phyloP scores from a whole-genome alignment of 2,329 filamentous ascomycete genomes.

The Xylaria sp. region DNA sequence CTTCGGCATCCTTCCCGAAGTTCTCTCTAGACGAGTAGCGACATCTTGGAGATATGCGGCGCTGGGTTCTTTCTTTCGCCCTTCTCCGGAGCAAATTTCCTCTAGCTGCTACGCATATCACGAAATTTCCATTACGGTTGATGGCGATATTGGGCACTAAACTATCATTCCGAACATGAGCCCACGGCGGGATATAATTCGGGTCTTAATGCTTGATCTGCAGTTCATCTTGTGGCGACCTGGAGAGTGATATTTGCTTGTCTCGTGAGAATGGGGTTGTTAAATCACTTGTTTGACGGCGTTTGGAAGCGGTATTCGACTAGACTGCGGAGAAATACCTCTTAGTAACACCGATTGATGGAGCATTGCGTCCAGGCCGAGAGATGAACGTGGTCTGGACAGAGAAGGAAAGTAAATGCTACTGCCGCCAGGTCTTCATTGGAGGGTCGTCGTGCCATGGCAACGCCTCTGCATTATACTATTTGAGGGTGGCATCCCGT shows the following conservation, averaged over 20 bases:
- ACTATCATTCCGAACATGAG: constrained; percentile 39
- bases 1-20: constrained; percentile 36
- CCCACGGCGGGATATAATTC: constrained; percentile 34
- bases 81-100: constrained; percentile 41
- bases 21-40: constrained; percentile 22
- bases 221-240: constrained; percentile 24
- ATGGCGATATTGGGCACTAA: constrained; percentile 33
- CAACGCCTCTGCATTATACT: constrained; percentile 32
- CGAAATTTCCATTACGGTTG: constrained; percentile 15
- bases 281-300: constrained; percentile 34
- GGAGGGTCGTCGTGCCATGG: constrained; percentile 21
- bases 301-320: constrained; percentile 40
- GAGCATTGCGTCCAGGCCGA: constrained; percentile 40
- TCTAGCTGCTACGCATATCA: constrained; percentile 27
- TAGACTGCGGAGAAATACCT: constrained; percentile 49
- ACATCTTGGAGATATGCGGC: constrained; percentile 24
- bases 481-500: constrained; percentile 38
- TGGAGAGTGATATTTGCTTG: constrained; percentile 3
- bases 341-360: constrained; percentile 48
- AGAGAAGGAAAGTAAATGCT: constrained; percentile 20
- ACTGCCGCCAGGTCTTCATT: constrained; percentile 25
- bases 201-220: constrained; percentile 27
- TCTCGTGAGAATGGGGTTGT: constrained; percentile 25
- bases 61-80: constrained; percentile 39
- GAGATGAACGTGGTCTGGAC: constrained; percentile 17